These are phyloP conservation scores for Myxozyma lipomycoides DNA, from an alignment of 805 yeast genomes.

Conservation along the genomic window DNA sequence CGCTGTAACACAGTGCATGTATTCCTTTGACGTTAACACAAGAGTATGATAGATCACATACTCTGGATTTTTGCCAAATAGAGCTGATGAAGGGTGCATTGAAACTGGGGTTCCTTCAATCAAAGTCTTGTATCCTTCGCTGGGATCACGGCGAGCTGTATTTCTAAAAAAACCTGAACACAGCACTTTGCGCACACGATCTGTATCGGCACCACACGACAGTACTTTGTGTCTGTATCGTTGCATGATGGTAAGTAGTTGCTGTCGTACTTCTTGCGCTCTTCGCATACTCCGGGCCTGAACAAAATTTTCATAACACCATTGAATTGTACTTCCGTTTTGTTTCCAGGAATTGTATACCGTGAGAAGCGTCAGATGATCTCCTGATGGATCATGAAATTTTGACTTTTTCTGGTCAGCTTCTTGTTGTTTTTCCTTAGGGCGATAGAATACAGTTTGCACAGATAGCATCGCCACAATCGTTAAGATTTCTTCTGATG, in stretches of 20 bases:
- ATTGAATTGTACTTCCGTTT: constrained; percentile 60
- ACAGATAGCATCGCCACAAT: constrained; percentile 84
- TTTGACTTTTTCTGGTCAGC: constrained; percentile 62
- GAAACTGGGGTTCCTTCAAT: constrained; percentile 47
- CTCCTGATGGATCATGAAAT: constrained; percentile 60
- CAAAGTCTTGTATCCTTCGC: constrained; percentile 46
- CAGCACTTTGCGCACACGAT: constrained; percentile 49
- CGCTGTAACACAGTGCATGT: constrained; percentile 72
- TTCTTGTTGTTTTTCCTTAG: constrained; percentile 56
- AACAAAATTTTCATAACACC: constrained; percentile 83
- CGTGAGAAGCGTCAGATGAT: constrained; percentile 71
- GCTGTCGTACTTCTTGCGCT: constrained; percentile 67
- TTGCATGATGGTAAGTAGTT: constrained; percentile 51
- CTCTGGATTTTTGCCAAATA: constrained; percentile 73
- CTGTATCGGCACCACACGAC: constrained; percentile 37
- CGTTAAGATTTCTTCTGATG: constrained; percentile 64
- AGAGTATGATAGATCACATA: constrained; percentile 76
- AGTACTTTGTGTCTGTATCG: constrained; percentile 34
- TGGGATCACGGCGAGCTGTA: constrained; percentile 60
- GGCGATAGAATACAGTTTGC: constrained; percentile 63
- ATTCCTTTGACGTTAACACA: constrained; percentile 80
- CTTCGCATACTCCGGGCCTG: constrained; percentile 70
- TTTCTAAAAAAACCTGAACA: constrained; percentile 69
- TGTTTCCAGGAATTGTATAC: constrained; percentile 75
- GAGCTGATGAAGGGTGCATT: constrained; percentile 81